Base-by-base conservation (phyloP, 2,329 filamentous ascomycete species). In the Neophaeococcomyces mojaviensis region DNA sequence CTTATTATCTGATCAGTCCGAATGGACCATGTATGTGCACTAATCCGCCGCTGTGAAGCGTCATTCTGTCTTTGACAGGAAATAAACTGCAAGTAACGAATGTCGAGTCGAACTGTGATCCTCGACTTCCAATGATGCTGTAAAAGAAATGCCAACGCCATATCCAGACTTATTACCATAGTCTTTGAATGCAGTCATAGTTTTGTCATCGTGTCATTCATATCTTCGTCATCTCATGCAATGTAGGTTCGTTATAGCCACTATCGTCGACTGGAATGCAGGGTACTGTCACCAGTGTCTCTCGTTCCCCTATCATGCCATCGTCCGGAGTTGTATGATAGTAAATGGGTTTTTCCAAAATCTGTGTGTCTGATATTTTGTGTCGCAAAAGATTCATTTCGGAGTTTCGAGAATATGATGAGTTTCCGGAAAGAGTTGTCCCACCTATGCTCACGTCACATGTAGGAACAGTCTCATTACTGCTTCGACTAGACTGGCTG, bases 131-230 rank as follows among this genome's bases (percentile, higher is more conserved):
- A 7, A 36, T 18, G 15, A 44, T 8, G 28, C 28, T 33, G 12
- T 9, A 18, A 44, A 44, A n/a, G 13, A 32, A 31, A 26, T 18
- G 33, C 5, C 6, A 44, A 44, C 37, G 19, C 22, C 18, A 44
- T 5, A 33, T 22, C 12, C 6, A 12, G 7, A 22, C 32, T 5
- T 22, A 31, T 26, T 22, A 12, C 6, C 18, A 24, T 26, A 15
- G 15, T 37, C 19, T 16, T 44, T n/a, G n/a, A 30, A 15, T n/a
- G n/a, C n/a, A 24, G 19, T 10, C 8, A 18, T 32, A 10, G 18
- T 37, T 19, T 15, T 22, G 16, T 4, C 24, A 28, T 28, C 24
- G 10, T 28, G 73, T 70, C 49, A 63, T 79, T 39, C 77, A 77
- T 10, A 51, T 70, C 28, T 75, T 74, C 1, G 75, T 75, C 43